These are phyloP conservation scores for Colletotrichum lupini DNA, from an alignment of 2,329 filamentous ascomycete species.

Conservation along the genomic window DNA sequence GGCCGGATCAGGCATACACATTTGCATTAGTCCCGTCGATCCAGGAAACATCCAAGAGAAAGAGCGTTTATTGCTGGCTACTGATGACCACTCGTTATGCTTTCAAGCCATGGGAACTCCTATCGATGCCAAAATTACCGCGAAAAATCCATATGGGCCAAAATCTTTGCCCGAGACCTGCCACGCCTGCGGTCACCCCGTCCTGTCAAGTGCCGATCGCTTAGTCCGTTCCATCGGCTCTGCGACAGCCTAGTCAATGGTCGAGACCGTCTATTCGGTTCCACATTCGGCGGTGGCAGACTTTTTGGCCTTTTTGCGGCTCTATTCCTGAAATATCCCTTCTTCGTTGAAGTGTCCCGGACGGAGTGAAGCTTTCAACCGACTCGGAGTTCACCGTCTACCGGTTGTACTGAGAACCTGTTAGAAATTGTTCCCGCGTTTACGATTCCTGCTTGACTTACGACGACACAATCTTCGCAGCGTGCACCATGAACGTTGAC, in stretches of 20 bases:
- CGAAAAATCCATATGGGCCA: not conserved
- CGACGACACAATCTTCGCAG: conserved; percentile 31
- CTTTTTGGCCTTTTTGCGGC: not conserved
- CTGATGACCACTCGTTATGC: conserved; percentile 8
- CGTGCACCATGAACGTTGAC: conserved; percentile 22
- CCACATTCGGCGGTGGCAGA: not conserved
- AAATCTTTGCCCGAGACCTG: not conserved
- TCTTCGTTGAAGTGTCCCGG: not conserved
- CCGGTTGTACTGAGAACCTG: conserved; percentile 22
- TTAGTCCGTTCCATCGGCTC: not conserved
- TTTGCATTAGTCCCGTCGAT: not conserved
- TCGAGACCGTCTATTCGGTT: not conserved
- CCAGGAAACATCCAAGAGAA: not conserved
- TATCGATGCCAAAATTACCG: not conserved
- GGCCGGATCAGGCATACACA: not conserved
- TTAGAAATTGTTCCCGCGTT: not conserved
- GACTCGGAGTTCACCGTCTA: not conserved
- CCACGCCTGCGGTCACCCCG: not conserved
- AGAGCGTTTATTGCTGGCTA: not conserved
- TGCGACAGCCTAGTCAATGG: not conserved
- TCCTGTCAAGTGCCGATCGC: not conserved
- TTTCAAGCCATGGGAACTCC: not conserved
- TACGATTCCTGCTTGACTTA: not conserved
- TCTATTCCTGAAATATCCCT: not conserved
- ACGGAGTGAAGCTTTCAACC: not conserved